These are phyloP conservation scores for Starmerella bacillaris DNA, from an alignment of 805 yeast genomes.

Conservation along the genomic window DNA sequence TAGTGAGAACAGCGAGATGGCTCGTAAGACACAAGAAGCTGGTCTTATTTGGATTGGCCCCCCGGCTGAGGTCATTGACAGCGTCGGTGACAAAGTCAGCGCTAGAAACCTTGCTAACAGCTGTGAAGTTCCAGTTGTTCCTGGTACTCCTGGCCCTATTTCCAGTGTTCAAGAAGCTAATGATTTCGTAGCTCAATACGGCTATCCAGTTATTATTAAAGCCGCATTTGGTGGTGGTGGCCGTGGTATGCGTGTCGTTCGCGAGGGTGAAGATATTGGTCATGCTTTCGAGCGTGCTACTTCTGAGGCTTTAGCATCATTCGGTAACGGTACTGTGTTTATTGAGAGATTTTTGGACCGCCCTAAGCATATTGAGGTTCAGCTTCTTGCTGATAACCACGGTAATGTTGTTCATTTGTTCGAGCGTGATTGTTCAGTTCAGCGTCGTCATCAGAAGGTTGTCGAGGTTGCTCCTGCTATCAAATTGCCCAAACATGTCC, in stretches of 20 bases:
- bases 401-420: conserved; percentile 92
- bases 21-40: conserved; percentile 70
- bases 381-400: conserved; percentile 76
- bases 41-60: conserved; percentile 98
- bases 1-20: conserved; percentile 84
- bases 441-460: conserved; percentile 97
- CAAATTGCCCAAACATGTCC: conserved; percentile 60
- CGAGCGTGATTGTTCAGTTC: conserved; percentile 98
- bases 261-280: conserved; percentile 81
- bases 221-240: conserved; percentile 99
- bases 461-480: conserved; percentile 97
- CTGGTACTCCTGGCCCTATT: conserved; percentile 97
- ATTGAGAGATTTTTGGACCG: conserved; percentile 86
- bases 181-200: conserved; percentile 64
- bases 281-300: conserved; percentile 90
- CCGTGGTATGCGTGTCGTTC: conserved; percentile 97
- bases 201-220: conserved; percentile 90
- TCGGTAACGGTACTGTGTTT: conserved; percentile 96
- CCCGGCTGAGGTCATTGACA: conserved; percentile 64
- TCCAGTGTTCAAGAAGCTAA: conserved; percentile 59
- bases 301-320: conserved; percentile 87
- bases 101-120: conserved; percentile 75
- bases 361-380: conserved; percentile 97
- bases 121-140: conserved; percentile 81
- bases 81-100: conserved; percentile 92